Conservation (phyloP, 495 filamentous ascomycete genomes). For the Talaromyces ruber region DNA sequence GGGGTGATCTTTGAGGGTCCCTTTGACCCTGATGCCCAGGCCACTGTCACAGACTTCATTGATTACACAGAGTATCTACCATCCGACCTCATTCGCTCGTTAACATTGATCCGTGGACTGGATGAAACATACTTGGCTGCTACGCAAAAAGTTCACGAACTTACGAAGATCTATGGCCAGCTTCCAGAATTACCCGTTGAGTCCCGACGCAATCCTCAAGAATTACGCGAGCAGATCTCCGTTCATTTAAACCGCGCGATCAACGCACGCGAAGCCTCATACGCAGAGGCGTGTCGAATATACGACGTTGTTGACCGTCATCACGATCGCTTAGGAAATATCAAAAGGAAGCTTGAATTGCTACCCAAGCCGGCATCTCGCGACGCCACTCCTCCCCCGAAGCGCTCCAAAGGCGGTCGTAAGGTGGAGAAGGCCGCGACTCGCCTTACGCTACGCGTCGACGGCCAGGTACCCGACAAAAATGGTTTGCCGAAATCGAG, state of each 20-base stretch:
- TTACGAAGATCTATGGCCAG: conserved; percentile 64
- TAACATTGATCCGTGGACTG: conserved; percentile 79
- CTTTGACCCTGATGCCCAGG: conserved; percentile 84
- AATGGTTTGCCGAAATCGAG: conserved; percentile 21
- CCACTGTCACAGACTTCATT: conserved; percentile 89
- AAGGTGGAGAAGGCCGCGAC: conserved; percentile 32
- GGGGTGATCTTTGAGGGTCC: conserved; percentile 41
- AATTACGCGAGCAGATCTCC: conserved; percentile 70
- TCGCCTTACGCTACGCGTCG: conserved; percentile 58
- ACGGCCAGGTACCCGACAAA: conserved; percentile 34
- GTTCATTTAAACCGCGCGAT: conserved; percentile 63
- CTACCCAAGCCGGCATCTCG: conserved; percentile 64
- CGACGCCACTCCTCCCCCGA: conserved; percentile 58
- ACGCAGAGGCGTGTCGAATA: conserved; percentile 76
- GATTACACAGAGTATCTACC: conserved; percentile 97
- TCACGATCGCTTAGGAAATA: conserved; percentile 63
- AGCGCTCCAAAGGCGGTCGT: conserved; percentile 39
- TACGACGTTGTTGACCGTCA: conserved; percentile 73
- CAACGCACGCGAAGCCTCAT: conserved; percentile 64
- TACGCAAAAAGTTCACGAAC: conserved; percentile 58
- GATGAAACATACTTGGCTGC: conserved; percentile 61
- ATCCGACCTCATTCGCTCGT: conserved; percentile 81
- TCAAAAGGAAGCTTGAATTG: conserved; percentile 71
- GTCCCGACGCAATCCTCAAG: conserved; percentile 42
- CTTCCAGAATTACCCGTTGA: conserved; percentile 52